Evolutionary conservation across 768 basidiomycete genomes (phyloP).

Genomic region (Cyclocybe aegerita): DNA sequence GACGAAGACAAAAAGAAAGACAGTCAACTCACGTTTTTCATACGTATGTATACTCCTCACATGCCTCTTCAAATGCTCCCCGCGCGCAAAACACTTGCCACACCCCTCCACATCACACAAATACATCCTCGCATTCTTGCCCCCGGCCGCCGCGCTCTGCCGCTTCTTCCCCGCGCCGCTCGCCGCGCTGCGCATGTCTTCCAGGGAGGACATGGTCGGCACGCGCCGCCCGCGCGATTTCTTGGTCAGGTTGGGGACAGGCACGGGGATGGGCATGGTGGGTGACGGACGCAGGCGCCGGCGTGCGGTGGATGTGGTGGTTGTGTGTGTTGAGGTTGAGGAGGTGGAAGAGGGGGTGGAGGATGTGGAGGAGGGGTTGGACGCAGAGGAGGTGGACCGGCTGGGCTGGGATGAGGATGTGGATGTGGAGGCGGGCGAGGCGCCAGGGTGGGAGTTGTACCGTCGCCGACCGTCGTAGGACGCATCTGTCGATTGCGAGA

Average conservation of each 20-base stretch:
- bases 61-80: conserved; percentile 90
- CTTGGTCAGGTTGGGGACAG: conserved; percentile 69
- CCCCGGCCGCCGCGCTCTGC: conserved; percentile 25
- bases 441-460: neutral
- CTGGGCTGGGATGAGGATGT: neutral
- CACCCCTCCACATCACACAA: conserved; percentile 80
- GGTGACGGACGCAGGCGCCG: conserved; percentile 13
- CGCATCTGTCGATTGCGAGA: neutral
- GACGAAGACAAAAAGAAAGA: neutral
- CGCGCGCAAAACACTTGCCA: conserved; percentile 84
- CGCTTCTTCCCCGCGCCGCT: conserved; percentile 33
- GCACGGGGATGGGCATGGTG: conserved; percentile 51
- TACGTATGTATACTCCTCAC: conserved; percentile 87
- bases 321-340: conserved; percentile 9
- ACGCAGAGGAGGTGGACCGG: conserved; percentile 7
- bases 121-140: conserved; percentile 49
- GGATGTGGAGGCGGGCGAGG: conserved; percentile 4
- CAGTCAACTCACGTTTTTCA: conserved; percentile 75
- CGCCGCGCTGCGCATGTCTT: conserved; percentile 33
- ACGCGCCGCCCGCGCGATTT: conserved; percentile 69
- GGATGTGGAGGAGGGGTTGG: conserved; percentile 6
- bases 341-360: conserved; percentile 6
- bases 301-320: conserved; percentile 11
- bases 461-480: neutral
- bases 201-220: conserved; percentile 46